These are phyloP conservation scores for Diaporthe capsici DNA, from an alignment of 2,329 filamentous ascomycete genomes.

Conservation along the genomic window DNA sequence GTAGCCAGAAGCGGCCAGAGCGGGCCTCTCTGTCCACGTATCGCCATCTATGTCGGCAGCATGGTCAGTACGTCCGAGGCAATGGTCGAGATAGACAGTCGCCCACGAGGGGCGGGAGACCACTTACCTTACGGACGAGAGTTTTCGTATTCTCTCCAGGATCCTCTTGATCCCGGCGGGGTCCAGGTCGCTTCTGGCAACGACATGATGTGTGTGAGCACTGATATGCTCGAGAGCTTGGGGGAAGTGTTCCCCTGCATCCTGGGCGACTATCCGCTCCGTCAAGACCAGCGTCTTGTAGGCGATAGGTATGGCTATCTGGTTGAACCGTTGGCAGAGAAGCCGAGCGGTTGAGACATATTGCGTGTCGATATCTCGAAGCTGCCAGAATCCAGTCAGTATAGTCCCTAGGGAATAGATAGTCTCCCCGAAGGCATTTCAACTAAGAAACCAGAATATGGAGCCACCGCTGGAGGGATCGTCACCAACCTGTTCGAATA, in stretches of 20 bases:
- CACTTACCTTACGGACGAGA: conserved; percentile 58
- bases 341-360: conserved; percentile 54
- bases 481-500: conserved; percentile 56
- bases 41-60: conserved; percentile 52
- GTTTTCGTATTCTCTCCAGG: conserved; percentile 52
- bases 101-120: not conserved
- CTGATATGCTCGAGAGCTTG: conserved; percentile 54
- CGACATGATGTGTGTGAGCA: conserved; percentile 57
- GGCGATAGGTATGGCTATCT: conserved; percentile 58
- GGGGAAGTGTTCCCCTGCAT: conserved; percentile 52
- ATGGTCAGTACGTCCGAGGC: conserved; percentile 4
- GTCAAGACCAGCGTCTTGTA: conserved; percentile 58
- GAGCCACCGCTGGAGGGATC: not conserved
- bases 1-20: conserved; percentile 52
- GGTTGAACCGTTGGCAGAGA: conserved; percentile 56
- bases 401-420: not conserved
- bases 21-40: conserved; percentile 52
- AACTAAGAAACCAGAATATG: not conserved
- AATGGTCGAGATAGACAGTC: not conserved
- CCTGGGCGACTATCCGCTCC: conserved; percentile 52
- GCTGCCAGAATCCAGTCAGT: conserved; percentile 48
- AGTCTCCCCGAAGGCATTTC: not conserved
- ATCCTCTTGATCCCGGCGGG: conserved; percentile 53
- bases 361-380: conserved; percentile 54
- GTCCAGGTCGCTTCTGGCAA: conserved; percentile 57